Base-by-base conservation (phyloP, 1,284 basidiomycete species). In the Athelia sp. region DNA sequence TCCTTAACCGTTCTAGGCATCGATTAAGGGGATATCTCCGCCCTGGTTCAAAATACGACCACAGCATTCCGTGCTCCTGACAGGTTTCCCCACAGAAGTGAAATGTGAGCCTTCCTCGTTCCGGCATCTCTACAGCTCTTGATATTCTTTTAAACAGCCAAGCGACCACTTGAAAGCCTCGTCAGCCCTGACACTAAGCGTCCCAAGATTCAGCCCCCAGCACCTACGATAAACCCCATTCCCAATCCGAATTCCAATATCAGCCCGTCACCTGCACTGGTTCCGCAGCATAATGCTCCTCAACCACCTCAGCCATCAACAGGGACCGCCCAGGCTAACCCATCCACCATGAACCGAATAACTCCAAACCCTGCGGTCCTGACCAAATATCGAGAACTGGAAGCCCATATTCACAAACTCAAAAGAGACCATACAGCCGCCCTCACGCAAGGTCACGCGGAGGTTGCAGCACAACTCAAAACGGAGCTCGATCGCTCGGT, bases 11-110 rank as follows among this genome's bases (percentile, higher is more conserved):
- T 19, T 45, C 43, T 46, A 52, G 45, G 54, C 44, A 45, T 55
- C 13, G 52, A 78, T 77, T 10, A 44, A 44, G 22, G 43, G 43
- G 10, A 21, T 40, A 4, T 17, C 36, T 34, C 58, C 61, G 1
- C 76, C 82, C 2, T 87, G 82, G 80, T 87, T 86, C 57, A 53
- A 63, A 26, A 72, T 79, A 6, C 70, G 67, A 15, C 50, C 71
- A 2, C 62, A 67, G 0, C 78, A 85, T 57, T 55, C 61, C 4
- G 52, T 84, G 9, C 64, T 73, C 17, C 62, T 87, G 1, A 67
- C 73, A 19, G 74, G 81, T 9, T 78, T 79, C 51, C 66, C 76
- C 9, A 43, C 62, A 6, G 21, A 44, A 21, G 1, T 60, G 67
- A 81, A 78, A 66, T 62, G 70, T 63, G 58, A 54, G 55, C 31